phyloP scores from a whole-genome alignment of 2,329 filamentous ascomycete species.

The Fusarium tupiense region DNA sequence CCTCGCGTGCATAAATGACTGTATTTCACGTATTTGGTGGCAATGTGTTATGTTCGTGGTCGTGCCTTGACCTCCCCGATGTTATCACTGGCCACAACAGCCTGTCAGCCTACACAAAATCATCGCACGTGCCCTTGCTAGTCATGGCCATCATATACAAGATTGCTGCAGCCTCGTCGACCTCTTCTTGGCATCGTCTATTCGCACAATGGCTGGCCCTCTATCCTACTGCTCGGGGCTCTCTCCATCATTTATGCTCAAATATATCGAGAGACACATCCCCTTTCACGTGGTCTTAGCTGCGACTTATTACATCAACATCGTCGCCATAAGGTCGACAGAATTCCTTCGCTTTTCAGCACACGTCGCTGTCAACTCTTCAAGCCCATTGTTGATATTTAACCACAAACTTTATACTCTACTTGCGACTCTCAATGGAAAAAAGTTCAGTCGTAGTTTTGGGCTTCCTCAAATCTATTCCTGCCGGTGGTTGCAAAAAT shows the following conservation, averaged over 20 bases:
- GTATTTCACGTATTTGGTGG: no score
- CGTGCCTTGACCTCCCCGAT: background rate
- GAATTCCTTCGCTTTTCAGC: no score
- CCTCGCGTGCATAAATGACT: no score
- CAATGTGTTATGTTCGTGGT: background rate
- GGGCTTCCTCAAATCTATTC: fast-evolving
- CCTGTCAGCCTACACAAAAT: background rate
- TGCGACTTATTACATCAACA: no score
- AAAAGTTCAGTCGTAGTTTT: background rate
- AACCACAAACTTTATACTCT: background rate
- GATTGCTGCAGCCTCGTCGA: no score
- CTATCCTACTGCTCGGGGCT: background rate
- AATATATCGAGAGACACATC: background rate
- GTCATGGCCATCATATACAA: background rate
- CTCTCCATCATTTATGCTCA: background rate
- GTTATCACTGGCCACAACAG: fast-evolving
- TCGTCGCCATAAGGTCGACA: no score
- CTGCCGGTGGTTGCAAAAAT: background rate
- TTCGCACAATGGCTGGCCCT: background rate
- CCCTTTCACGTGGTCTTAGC: background rate
- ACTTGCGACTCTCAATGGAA: background rate
- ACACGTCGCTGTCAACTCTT: no score
- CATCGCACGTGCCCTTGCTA: fast-evolving
- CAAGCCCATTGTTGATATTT: no score
- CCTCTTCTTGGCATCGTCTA: background rate